Evolutionary conservation across 176 grass and related monocot species (phyloP), one percentile per base, ranked within the genome.

Genomic region (Zea luxurians): DNA sequence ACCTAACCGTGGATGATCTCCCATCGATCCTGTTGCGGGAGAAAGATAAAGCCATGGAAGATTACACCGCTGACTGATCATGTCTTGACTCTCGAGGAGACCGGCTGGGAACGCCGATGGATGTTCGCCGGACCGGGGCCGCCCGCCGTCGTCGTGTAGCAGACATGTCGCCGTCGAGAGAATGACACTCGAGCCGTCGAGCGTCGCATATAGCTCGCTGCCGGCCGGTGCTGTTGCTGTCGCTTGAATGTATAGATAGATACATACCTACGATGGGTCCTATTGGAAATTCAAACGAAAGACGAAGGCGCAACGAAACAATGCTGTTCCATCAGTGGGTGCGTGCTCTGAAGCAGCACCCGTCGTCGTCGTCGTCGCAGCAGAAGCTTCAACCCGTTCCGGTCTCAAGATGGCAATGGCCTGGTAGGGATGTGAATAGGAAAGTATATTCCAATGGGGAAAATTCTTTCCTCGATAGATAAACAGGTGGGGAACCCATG

Each of bases 41-140:
- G n/a, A 59, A 59, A 59, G 55, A n/a, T 59, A 59, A 59, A 59
- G 16, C n/a, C 55, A 8, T 59, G 55, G 55, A 59, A 59, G n/a
- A 59, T 21, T 59, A 20, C n/a, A n/a, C n/a, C 2, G 54, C 17
- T 58, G 9, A 0, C 43, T 44, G 53, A 57, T 57, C 53, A 18
- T 8, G 54, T 58, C 54, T 58, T 20, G 53, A 53, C 11, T 61
- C 58, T 21, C 9, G 58, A 61, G 0, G 58, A 61, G 20, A 34
- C 20, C 20, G 58, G 58, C 58, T 3, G 18, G 54, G 54, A 58
- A 58, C 2, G 17, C 17, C 17, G 54, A 17, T 6, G 17, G 54
- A 57, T 57, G 0, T 57, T 18, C 17, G 17, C 55, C 55, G 45
- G 45, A 2, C 8, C 45, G n/a, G 55, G 55, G 7, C 55, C 3